Evolutionary conservation across 257 asterid genomes (phyloP), one percentile per base, ranked within the genome.

Genomic region (Cordia subcordata): DNA sequence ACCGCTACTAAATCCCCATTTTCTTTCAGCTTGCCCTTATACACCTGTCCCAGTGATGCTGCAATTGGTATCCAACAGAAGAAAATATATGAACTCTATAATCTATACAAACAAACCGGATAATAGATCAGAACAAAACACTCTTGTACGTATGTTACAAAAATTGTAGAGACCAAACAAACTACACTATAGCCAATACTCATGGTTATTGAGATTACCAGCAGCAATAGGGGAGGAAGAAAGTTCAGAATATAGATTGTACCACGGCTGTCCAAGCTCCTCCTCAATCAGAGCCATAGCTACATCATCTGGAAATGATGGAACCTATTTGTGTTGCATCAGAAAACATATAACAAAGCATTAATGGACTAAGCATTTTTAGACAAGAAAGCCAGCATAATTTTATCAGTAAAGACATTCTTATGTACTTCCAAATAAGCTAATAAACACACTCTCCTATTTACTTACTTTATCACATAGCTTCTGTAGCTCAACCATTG

Each of bases 41-140:
- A 93, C 55, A 89, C 99, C 82, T 93, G 99, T 52, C 99, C 99
- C 10, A 93, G 94, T 62, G 99, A 93, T 51, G 99, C 99, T 93
- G 96, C 71, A 60, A 76, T 64, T 53, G 47, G 72, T 72, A 57
- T 59, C 73, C 11, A 53, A 46, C 79, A 65, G 55, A 35, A 59
- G 53, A 52, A 68, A 54, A 67, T 61, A 57, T 61, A 1, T 53
- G 11, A 15, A 65, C 10, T 55, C 32, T 57, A 60, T 57, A 49
- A 65, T 71, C 66, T 40, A 14, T 27, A 15, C n/a, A 20, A 45
- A 60, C 35, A 58, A 13, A 14, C 12, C 32, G 13, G 14, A 11
- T 39, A 12, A 58, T 19, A 58, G 13, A 18, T 8, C 3, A 27
- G 35, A 27, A 27, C 6, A 6, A 27, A 27, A 27, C 3, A 6